Evolutionary conservation across 306 rosid genomes (phyloP).

Genomic region (Cucumis melo): DNA sequence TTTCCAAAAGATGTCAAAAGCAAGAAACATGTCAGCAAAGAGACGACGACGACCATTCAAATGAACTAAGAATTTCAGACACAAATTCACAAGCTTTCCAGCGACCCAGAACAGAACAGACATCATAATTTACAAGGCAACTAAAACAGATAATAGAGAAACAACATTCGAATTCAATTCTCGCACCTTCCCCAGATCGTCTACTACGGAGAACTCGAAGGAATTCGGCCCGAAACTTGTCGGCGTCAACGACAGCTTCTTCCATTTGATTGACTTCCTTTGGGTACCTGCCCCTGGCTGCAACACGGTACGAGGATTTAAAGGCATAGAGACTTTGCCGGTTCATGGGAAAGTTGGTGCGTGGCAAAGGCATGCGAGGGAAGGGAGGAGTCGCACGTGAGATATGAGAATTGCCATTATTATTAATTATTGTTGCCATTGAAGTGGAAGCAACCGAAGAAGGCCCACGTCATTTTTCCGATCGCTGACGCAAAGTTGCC

Average conservation of each 20-base stretch:
- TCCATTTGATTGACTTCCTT: conserved; percentile 16
- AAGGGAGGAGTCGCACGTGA: conserved; percentile 17
- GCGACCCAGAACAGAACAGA: background rate
- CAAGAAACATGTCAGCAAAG: background rate
- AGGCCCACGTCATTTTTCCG: background rate
- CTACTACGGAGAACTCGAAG: conserved; percentile 32
- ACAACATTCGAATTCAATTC: background rate
- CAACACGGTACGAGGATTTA: conserved; percentile 3
- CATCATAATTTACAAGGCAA: background rate
- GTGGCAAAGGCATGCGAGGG: conserved; percentile 17
- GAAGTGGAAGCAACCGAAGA: background rate
- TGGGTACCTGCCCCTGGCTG: background rate
- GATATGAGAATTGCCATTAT: background rate
- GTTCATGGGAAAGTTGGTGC: background rate
- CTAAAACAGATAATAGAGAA: background rate
- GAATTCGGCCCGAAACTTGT: conserved; percentile 43
- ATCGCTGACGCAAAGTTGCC: background rate
- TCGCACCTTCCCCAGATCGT: conserved; percentile 33
- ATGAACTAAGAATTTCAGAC: background rate
- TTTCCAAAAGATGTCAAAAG: background rate
- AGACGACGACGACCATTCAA: background rate
- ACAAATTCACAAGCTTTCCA: background rate
- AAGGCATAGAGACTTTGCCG: conserved; percentile 1
- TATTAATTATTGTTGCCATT: background rate
- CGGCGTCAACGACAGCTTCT: conserved; percentile 18